phyloP scores from a whole-genome alignment of 139 green algal species.

The Eudorina sp. region DNA sequence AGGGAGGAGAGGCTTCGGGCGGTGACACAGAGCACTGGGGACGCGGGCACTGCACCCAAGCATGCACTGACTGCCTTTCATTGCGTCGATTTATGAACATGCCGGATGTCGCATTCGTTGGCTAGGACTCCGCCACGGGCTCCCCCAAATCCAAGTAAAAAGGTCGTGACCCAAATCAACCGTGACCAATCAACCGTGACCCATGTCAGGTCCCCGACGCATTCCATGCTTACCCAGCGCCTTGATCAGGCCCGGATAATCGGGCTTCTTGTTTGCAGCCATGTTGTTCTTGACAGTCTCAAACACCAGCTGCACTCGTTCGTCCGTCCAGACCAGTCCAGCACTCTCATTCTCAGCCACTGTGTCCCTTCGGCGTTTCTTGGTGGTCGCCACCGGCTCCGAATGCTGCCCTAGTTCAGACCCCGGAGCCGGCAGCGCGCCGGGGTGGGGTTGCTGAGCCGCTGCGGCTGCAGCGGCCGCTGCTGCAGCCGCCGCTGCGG shows the following conservation, averaged over 20 bases:
- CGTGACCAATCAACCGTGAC: neutral
- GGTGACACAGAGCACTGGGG: too few relatives aligned
- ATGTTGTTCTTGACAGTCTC: constrained; percentile 32
- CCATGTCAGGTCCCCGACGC: neutral
- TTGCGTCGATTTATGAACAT: too few relatives aligned
- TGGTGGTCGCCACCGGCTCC: neutral
- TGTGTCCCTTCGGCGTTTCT: constrained; percentile 21
- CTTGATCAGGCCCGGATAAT: constrained; percentile 24
- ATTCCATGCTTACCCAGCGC: constrained; percentile 25
- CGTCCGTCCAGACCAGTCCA: constrained; percentile 20
- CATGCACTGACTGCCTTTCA: too few relatives aligned
- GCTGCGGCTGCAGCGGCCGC: constrained; percentile 5
- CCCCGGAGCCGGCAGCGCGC: too few relatives aligned
- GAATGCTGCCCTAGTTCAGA: neutral
- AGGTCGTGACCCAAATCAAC: too few relatives aligned
- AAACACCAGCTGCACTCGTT: constrained; percentile 1
- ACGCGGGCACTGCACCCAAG: too few relatives aligned
- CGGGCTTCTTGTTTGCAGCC: neutral
- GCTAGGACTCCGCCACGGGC: too few relatives aligned
- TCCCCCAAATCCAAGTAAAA: too few relatives aligned
- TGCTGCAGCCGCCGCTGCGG: constrained; percentile 23
- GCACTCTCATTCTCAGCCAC: constrained; percentile 5
- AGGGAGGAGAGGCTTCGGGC: neutral
- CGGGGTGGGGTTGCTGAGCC: neutral
- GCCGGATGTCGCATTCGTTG: too few relatives aligned